Conservation (phyloP, 176 grass and related monocot species). For the Oryza longistaminata region DNA sequence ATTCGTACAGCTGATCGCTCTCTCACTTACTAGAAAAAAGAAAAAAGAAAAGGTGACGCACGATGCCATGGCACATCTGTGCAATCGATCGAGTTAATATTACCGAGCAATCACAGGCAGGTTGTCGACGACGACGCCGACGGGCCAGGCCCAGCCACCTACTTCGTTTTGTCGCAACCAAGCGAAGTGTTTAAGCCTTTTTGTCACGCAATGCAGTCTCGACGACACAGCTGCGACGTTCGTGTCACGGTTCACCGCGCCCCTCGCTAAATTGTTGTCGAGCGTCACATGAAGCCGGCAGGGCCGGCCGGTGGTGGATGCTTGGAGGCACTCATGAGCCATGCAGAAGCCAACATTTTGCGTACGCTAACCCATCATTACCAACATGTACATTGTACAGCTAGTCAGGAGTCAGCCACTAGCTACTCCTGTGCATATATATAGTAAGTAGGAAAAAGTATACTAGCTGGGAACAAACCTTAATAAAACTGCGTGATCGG, state of each 20-base stretch:
- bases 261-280: not conserved
- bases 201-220: not conserved
- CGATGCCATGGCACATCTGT: not conserved
- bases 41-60: not conserved
- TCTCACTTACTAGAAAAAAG: not conserved
- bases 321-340: not conserved
- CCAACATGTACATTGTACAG: not conserved
- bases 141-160: not conserved
- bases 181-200: not conserved
- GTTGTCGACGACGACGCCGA: not conserved
- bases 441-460: not conserved
- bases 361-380: not conserved
- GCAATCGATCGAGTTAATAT: not conserved
- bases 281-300: slow-evolving; percentile 4
- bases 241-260: not conserved
- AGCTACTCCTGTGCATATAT: not conserved
- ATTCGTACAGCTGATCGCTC: not conserved
- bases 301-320: not conserved
- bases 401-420: not conserved
- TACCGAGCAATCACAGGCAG: not conserved
- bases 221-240: not conserved
- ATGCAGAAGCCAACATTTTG: not conserved
- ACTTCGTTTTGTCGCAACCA: slow-evolving; percentile 11
- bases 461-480: not conserved
- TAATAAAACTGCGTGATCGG: not conserved